Evolutionary conservation across 768 basidiomycete genomes (phyloP).

Genomic region (Butyriboletus loyo): DNA sequence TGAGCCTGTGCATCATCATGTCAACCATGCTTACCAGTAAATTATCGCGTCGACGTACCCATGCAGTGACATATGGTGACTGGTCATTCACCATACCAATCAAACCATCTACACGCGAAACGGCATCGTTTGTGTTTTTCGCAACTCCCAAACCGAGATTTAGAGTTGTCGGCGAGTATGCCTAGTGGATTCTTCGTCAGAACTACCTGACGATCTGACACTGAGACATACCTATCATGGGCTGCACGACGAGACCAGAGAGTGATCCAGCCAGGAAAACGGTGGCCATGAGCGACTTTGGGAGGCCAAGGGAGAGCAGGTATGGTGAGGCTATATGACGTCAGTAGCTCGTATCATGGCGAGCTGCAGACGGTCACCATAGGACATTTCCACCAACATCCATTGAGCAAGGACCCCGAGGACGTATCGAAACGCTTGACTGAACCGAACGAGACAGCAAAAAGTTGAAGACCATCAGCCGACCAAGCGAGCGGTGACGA

Average conservation of each 20-base stretch:
- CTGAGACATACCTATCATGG: constrained; percentile 62
- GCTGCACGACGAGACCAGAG: constrained; percentile 88
- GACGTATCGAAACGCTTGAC: background rate
- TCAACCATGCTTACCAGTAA: background rate
- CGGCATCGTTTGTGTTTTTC: background rate
- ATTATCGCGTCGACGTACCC: background rate
- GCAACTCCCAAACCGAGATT: constrained; percentile 74
- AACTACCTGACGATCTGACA: background rate
- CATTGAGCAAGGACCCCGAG: background rate
- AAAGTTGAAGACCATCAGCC: constrained; percentile 1
- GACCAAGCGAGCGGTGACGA: background rate
- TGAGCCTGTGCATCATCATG: background rate
- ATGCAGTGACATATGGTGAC: background rate
- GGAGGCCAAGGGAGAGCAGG: constrained; percentile 81
- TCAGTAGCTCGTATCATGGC: background rate
- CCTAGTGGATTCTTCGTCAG: constrained; percentile 27
- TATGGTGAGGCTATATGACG: constrained; percentile 69
- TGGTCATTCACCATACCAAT: background rate
- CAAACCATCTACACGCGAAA: background rate
- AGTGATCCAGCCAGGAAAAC: constrained; percentile 93
- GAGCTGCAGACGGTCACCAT: constrained; percentile 42
- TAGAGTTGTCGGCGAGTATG: constrained; percentile 80
- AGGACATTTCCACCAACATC: constrained; percentile 84
- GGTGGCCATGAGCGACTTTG: constrained; percentile 82
- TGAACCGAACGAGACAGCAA: background rate